Conservation (phyloP, 148 eudicot species). For the Cornus kousa region DNA sequence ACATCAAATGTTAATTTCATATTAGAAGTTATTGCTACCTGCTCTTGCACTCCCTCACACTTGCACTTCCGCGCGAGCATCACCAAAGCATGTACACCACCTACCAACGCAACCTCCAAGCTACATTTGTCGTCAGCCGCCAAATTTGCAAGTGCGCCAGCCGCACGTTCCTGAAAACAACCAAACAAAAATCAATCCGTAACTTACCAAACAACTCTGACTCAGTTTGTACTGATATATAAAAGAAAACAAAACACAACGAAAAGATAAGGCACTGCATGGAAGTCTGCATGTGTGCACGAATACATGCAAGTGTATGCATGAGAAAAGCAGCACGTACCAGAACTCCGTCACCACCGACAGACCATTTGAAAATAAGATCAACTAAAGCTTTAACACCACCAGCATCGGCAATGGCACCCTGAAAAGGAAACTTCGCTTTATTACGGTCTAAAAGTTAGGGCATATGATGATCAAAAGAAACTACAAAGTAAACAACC, state of each 20-base stretch:
- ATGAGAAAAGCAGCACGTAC: conserved; percentile 43
- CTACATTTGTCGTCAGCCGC: conserved; percentile 99
- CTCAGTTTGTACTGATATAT: no score
- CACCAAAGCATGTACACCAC: conserved; percentile 93
- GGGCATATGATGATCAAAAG: not conserved
- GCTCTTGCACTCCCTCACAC: conserved; percentile 96
- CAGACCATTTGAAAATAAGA: conserved; percentile 89
- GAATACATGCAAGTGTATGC: not conserved
- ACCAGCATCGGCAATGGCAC: conserved; percentile 94
- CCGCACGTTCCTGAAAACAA: conserved; percentile 87
- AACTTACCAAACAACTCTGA: not conserved
- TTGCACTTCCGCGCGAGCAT: conserved; percentile 84
- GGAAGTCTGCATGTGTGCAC: not conserved
- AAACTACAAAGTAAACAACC: conserved; percentile 40
- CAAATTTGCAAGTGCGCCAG: conserved; percentile 97
- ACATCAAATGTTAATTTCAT: not conserved
- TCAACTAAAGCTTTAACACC: conserved; percentile 90
- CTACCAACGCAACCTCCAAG: conserved; percentile 84
- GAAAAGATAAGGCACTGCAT: not conserved
- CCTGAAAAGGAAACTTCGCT: conserved; percentile 39
- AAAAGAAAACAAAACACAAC: not conserved
- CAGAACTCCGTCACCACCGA: conserved; percentile 89
- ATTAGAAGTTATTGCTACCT: conserved; percentile 36
- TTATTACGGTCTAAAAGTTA: not conserved
- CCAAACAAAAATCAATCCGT: conserved; percentile 8